phyloP scores from a whole-genome alignment of 2,329 filamentous ascomycete species.

The Penicillium sp. region DNA sequence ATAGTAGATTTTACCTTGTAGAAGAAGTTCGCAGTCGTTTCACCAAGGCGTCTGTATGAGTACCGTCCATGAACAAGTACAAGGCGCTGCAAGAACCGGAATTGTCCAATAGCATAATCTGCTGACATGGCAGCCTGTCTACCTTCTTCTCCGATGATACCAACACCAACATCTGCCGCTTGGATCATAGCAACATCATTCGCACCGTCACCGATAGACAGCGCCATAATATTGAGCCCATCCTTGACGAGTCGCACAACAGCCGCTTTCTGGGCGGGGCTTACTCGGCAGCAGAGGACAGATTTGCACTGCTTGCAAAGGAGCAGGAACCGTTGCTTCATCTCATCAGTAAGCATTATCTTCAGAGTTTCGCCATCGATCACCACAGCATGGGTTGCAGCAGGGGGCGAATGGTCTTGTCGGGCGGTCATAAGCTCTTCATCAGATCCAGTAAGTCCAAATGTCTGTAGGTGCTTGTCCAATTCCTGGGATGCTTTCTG shows the following conservation, averaged over 20 bases:
- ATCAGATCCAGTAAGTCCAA: slow-evolving; percentile 81
- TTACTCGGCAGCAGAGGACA: slow-evolving; percentile 96
- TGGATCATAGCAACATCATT: slow-evolving; percentile 99
- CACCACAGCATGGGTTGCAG: slow-evolving; percentile 86
- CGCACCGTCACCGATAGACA: slow-evolving; percentile 90
- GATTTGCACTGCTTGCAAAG: slow-evolving; percentile 97
- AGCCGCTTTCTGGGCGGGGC: slow-evolving; percentile 94
- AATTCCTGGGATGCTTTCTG: slow-evolving; percentile 71
- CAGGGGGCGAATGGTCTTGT: slow-evolving; percentile 83
- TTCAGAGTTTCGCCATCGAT: slow-evolving; percentile 95
- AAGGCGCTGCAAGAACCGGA: slow-evolving; percentile 82
- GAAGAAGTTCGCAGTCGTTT: slow-evolving; percentile 98
- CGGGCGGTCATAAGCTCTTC: slow-evolving; percentile 80
- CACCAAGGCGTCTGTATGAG: slow-evolving; percentile 93
- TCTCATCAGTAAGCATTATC: slow-evolving; percentile 77
- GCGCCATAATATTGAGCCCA: slow-evolving; percentile 92
- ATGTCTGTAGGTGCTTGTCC: slow-evolving; percentile 72
- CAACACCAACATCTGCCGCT: slow-evolving; percentile 94
- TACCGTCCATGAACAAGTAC: slow-evolving; percentile 90
- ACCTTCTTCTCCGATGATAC: slow-evolving; percentile 91
- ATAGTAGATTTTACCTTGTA: slow-evolving; percentile 73
- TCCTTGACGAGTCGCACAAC: slow-evolving; percentile 95
- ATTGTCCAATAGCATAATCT: slow-evolving; percentile 94
- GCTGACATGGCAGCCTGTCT: slow-evolving; percentile 95
- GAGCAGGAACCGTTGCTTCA: slow-evolving; percentile 91